Percentiles rank a stretch among this genome's conserved stretches.
Conservation (phyloP, 441 rosid species). For the Populus hybrid region DNA sequence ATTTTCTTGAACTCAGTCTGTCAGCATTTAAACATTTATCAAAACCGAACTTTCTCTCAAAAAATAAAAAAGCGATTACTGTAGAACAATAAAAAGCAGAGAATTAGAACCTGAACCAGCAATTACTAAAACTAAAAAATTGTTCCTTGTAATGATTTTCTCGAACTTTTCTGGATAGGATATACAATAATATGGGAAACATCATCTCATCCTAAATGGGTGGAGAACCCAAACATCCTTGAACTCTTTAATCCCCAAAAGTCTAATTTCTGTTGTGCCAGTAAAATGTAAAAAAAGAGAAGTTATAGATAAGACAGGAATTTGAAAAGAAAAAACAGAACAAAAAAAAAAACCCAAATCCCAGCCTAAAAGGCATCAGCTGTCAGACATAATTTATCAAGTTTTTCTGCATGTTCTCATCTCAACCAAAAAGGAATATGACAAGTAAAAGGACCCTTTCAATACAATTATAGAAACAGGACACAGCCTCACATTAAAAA, state of each 20-base stretch:
- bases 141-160: neutral
- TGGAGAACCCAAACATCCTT: neutral
- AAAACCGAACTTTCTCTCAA: neutral
- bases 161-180: neutral
- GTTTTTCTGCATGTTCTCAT: neutral
- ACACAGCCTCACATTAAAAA: neutral
- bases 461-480: neutral
- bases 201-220: constrained; percentile 1
- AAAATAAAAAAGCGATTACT: neutral
- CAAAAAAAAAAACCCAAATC: neutral
- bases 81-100: neutral
- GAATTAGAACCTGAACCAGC: neutral
- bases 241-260: neutral
- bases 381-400: neutral
- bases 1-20: constrained; percentile 92
- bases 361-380: neutral
- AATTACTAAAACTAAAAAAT: neutral
- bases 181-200: neutral
- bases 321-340: too few relatives aligned
- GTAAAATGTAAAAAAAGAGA: neutral
- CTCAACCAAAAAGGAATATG: neutral
- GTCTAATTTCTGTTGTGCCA: neutral
- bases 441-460: neutral
- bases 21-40: constrained; percentile 13
- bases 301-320: neutral